A percentile compares a stretch with the other conserved stretches of the same genome.
Evolutionary conservation across 2,329 filamentous ascomycete species (phyloP).

Genomic region (Nemania bipapillata): DNA sequence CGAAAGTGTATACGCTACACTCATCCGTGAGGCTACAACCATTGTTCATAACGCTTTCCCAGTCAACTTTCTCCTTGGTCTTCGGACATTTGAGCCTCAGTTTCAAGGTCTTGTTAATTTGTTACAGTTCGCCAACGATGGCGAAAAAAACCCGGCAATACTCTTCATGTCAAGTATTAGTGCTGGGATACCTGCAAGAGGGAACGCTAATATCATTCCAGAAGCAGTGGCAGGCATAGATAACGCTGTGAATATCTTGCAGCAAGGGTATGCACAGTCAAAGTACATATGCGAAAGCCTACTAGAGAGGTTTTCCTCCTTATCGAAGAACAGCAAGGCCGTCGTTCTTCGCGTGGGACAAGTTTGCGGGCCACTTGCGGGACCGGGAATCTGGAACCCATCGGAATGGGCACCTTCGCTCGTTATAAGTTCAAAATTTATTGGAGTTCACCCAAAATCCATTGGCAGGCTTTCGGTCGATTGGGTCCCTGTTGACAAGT

Average conservation of each 20-base stretch:
- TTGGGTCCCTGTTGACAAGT: slow-evolving; percentile 41
- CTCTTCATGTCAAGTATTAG: slow-evolving; percentile 47
- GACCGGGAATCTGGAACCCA: slow-evolving; percentile 37
- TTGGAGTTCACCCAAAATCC: slow-evolving; percentile 31
- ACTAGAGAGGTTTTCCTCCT: slow-evolving; percentile 35
- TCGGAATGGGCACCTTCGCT: slow-evolving; percentile 42
- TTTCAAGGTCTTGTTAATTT: slow-evolving; percentile 34
- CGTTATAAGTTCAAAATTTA: slow-evolving; percentile 42
- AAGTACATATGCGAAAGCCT: slow-evolving; percentile 47
- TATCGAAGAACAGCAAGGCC: background rate
- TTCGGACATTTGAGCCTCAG: slow-evolving; percentile 39
- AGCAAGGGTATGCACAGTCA: slow-evolving; percentile 46
- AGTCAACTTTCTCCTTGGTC: slow-evolving; percentile 43
- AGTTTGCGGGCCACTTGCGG: slow-evolving; percentile 39
- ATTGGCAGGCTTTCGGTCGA: slow-evolving; percentile 35
- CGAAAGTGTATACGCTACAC: slow-evolving; percentile 24
- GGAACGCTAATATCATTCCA: slow-evolving; percentile 28
- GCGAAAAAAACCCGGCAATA: slow-evolving; percentile 26
- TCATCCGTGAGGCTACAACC: slow-evolving; percentile 34
- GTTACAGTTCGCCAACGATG: slow-evolving; percentile 31
- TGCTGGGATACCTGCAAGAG: slow-evolving; percentile 35
- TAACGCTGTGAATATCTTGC: slow-evolving; percentile 25
- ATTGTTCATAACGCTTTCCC: slow-evolving; percentile 45
- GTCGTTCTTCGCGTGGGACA: slow-evolving; percentile 41
- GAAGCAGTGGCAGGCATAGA: slow-evolving; percentile 37